These are phyloP conservation scores for Trichoderma sp. DNA, from an alignment of 2,329 filamentous ascomycete genomes.

Conservation along the genomic window DNA sequence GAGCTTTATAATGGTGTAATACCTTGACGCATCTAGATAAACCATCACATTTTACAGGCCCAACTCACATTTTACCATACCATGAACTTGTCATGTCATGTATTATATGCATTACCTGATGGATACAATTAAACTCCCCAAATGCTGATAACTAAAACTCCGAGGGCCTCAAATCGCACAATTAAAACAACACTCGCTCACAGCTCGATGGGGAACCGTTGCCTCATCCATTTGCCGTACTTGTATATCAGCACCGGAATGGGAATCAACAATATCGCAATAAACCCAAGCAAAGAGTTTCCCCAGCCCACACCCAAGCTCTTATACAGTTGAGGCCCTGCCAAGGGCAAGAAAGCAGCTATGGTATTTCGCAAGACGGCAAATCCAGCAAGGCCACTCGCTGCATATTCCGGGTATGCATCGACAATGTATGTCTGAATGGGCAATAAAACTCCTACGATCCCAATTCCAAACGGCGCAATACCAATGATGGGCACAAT, in stretches of 20 bases:
- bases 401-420: constrained; percentile 32
- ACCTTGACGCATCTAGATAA: background rate
- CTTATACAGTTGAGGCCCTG: constrained; percentile 63
- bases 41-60: background rate
- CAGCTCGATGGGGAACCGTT: background rate
- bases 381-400: constrained; percentile 30
- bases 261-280: constrained; percentile 34
- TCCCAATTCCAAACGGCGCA: constrained; percentile 1
- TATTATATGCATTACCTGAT: no score
- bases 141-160: background rate
- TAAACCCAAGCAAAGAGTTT: constrained; percentile 51
- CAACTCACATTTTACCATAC: background rate
- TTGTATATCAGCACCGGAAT: background rate
- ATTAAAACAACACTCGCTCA: background rate
- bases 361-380: constrained; percentile 53
- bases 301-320: constrained; percentile 62
- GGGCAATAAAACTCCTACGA: background rate
- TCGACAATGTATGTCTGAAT: constrained; percentile 47
- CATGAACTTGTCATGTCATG: no score
- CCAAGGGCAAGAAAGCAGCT: constrained; percentile 69
- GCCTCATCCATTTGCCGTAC: constrained; percentile 10
- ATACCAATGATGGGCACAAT: constrained; percentile 40
- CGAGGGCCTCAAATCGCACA: background rate
- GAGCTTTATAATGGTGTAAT: background rate
- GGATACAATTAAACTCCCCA: background rate